Evolutionary conservation across 805 yeast species (phyloP).

Genomic region (Kuraishia ogatae): DNA sequence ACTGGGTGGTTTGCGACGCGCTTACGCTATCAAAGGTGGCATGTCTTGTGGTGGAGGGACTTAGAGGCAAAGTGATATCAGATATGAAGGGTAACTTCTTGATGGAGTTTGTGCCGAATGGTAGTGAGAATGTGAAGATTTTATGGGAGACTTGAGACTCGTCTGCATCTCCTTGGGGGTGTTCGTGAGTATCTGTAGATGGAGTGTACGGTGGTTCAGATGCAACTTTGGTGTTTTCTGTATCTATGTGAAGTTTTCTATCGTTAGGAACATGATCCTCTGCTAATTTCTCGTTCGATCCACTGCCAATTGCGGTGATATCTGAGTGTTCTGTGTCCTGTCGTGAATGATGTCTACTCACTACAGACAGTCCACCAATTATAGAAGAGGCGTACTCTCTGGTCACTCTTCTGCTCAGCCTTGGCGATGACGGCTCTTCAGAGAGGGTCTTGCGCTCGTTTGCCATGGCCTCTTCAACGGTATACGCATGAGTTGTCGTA

Average conservation of each 20-base stretch:
- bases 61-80: constrained; percentile 11
- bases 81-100: constrained; percentile 13
- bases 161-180: not conserved
- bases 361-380: constrained; percentile 40
- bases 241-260: constrained; percentile 5
- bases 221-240: not conserved
- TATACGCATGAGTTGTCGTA: not conserved
- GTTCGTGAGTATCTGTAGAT: not conserved
- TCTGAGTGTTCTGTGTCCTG: constrained; percentile 8
- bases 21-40: not conserved
- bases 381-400: constrained; percentile 30
- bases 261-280: constrained; percentile 9
- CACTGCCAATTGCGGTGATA: constrained; percentile 8
- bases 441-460: no score
- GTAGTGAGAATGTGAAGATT: constrained; percentile 49
- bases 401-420: constrained; percentile 1
- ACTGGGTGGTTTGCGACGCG: not conserved
- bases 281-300: constrained; percentile 7
- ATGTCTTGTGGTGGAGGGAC: constrained; percentile 4
- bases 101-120: constrained; percentile 38
- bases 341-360: constrained; percentile 5
- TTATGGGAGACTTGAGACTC: constrained; percentile 18
- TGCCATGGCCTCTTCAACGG: not conserved
- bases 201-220: not conserved
- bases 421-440: not conserved